Percentiles rank a stretch among this genome's conserved stretches.
Evolutionary conservation across 768 basidiomycete genomes (phyloP).

Genomic region (Pulveroboletus sp.): DNA sequence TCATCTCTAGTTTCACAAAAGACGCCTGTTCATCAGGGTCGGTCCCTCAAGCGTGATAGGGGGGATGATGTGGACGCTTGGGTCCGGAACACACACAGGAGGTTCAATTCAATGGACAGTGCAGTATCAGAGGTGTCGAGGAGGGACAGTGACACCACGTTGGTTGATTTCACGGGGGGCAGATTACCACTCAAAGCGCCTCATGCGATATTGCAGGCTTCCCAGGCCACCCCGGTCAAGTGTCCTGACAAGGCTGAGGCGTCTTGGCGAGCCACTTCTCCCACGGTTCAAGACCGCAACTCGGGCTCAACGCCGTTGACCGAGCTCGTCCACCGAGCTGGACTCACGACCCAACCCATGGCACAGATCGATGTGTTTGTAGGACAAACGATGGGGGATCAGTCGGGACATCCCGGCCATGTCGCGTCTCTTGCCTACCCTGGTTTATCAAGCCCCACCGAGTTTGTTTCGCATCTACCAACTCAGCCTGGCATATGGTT

Average conservation of each 20-base stretch:
- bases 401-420: background rate
- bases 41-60: constrained; percentile 8
- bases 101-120: constrained; percentile 12
- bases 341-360: too few relatives aligned
- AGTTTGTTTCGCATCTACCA: constrained; percentile 14
- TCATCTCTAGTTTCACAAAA: constrained; percentile 6
- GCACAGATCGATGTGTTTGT: background rate
- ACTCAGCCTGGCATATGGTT: constrained; percentile 26
- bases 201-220: constrained; percentile 16
- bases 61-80: constrained; percentile 11
- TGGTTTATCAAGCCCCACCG: background rate
- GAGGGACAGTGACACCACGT: constrained; percentile 24
- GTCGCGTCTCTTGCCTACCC: background rate
- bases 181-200: constrained; percentile 19
- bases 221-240: background rate
- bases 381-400: background rate
- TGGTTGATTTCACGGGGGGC: constrained; percentile 14
- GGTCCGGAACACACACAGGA: constrained; percentile 13
- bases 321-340: constrained; percentile 5
- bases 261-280: background rate
- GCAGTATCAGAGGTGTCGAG: constrained; percentile 13
- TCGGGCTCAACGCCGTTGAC: background rate
- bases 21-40: background rate
- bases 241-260: background rate
- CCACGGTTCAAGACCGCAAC: background rate